A percentile compares a stretch with the other conserved stretches of the same genome.
Conservation (phyloP, 495 filamentous ascomycete species). For the Articulospora tetracladia region DNA sequence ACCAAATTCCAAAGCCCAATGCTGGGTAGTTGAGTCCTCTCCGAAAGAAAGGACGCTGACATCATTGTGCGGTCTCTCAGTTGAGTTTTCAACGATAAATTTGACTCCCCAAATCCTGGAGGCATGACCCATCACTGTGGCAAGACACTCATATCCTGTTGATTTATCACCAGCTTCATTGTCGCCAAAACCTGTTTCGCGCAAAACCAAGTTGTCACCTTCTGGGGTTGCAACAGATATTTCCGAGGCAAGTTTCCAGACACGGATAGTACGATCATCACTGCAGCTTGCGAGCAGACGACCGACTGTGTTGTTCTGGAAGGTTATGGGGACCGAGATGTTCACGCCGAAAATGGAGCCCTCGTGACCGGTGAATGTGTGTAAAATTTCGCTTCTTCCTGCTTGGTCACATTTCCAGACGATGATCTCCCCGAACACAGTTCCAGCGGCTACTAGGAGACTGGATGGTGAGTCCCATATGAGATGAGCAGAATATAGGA, state of each 20-base stretch:
- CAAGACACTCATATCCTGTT: conserved; percentile 33
- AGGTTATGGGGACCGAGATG: conserved; percentile 59
- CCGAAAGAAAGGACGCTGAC: conserved; percentile 66
- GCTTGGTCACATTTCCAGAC: conserved; percentile 71
- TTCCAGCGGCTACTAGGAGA: conserved; percentile 79
- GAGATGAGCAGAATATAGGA: conserved; percentile 82
- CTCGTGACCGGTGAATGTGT: conserved; percentile 82
- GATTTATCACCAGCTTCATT: conserved; percentile 1
- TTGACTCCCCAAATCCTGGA: conserved; percentile 87
- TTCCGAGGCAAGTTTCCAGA: conserved; percentile 68
- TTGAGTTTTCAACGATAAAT: conserved; percentile 44
- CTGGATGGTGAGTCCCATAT: conserved; percentile 48
- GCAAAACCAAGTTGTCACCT: conserved; percentile 4
- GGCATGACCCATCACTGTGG: conserved; percentile 74
- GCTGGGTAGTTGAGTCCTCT: conserved; percentile 70
- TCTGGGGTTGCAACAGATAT: neutral
- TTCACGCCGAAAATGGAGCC: conserved; percentile 88
- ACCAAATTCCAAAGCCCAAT: conserved; percentile 55
- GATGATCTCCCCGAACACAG: conserved; percentile 89
- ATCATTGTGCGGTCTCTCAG: conserved; percentile 13
- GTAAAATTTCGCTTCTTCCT: conserved; percentile 46
- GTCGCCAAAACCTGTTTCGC: conserved; percentile 47
- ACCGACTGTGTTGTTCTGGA: conserved; percentile 30
- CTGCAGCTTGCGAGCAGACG: conserved; percentile 85
- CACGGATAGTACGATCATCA: conserved; percentile 84